phyloP scores from a whole-genome alignment of 768 basidiomycete species.

The Glaciozyma antarctica region DNA sequence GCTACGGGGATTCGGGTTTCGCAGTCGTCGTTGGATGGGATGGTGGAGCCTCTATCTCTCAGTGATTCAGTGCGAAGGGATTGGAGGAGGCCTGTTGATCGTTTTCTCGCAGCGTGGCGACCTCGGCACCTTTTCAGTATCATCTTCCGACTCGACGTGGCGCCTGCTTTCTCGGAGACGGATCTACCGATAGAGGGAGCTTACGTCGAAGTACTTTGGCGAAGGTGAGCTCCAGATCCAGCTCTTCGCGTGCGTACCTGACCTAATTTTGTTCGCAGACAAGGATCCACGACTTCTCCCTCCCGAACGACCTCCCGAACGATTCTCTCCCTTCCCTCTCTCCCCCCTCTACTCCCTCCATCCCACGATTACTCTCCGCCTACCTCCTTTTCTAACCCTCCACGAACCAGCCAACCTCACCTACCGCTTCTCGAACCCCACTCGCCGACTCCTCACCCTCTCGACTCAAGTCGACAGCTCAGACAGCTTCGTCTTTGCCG shows the following conservation, averaged over 20 bases:
- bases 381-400: slow-evolving; percentile 56
- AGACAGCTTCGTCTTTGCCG: slow-evolving; percentile 74
- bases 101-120: slow-evolving; percentile 10
- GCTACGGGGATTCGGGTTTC: slow-evolving; percentile 41
- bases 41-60: slow-evolving; percentile 38
- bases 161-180: slow-evolving; percentile 4
- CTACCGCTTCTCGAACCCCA: slow-evolving; percentile 57
- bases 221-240: slow-evolving; percentile 14
- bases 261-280: neutral
- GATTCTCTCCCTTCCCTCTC: slow-evolving; percentile 42
- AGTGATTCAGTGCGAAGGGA: slow-evolving; percentile 39
- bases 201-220: slow-evolving; percentile 34
- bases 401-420: slow-evolving; percentile 34
- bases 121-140: slow-evolving; percentile 54
- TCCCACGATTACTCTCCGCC: slow-evolving; percentile 50
- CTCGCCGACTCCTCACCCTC: slow-evolving; percentile 52
- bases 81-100: neutral
- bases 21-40: slow-evolving; percentile 48
- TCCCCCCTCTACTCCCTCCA: slow-evolving; percentile 59
- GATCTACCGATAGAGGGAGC: neutral
- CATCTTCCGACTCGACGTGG: slow-evolving; percentile 47
- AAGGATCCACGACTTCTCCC: neutral
- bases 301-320: neutral
- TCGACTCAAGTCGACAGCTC: slow-evolving; percentile 61
- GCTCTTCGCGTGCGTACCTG: neutral